Evolutionary conservation across 2,329 filamentous ascomycete genomes (phyloP).

Genomic region (Fusarium sp.): DNA sequence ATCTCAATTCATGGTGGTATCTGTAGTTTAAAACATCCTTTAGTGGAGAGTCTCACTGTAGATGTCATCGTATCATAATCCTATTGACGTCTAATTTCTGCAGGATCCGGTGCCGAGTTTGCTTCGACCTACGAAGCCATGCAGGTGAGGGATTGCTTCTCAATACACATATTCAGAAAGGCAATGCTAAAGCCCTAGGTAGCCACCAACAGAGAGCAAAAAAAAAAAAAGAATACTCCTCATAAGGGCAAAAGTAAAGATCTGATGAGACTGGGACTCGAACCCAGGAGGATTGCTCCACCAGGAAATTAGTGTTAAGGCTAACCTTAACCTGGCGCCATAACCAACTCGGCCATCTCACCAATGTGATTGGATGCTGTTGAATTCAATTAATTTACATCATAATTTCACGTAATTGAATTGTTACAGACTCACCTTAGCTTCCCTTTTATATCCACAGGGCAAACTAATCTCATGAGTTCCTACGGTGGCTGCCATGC

Average conservation of each 20-base stretch:
- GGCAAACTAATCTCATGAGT: no score
- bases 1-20: no score
- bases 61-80: no score
- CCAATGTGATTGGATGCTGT: slow-evolving; percentile 28
- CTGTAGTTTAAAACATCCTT: no score
- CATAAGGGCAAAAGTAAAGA: background rate
- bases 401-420: no score
- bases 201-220: background rate
- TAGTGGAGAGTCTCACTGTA: no score
- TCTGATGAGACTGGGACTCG: slow-evolving; percentile 51
- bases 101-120: no score
- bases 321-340: slow-evolving; percentile 52
- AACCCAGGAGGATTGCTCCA: slow-evolving; percentile 53
- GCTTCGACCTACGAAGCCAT: accelerated
- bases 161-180: background rate
- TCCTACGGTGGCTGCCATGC: no score
- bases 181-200: background rate
- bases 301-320: slow-evolving; percentile 47
- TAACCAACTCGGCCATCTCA: slow-evolving; percentile 53
- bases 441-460: no score
- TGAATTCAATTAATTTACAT: no score
- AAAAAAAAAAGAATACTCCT: background rate
- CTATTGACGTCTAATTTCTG: no score
- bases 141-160: accelerated
- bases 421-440: no score